Evolutionary conservation across 176 grass and related monocot genomes (phyloP).

Genomic region (Tuctoria greenei): DNA sequence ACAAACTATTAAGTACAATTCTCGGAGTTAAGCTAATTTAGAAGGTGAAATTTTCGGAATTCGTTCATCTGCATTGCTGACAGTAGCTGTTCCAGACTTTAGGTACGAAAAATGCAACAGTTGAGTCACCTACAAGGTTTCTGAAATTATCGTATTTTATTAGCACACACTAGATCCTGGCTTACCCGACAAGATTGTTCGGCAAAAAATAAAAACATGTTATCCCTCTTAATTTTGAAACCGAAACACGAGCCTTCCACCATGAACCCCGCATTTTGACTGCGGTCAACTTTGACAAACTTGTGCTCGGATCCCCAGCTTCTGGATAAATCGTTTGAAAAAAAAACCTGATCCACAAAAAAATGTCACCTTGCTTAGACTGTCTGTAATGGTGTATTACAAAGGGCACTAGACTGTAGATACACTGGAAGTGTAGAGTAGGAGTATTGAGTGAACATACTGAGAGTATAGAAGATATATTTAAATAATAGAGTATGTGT

Average conservation of each 20-base stretch:
- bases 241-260: not conserved
- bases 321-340: not conserved
- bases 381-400: too few species aligned
- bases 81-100: not conserved
- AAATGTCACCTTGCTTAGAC: too few species aligned
- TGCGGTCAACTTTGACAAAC: conserved; percentile 16
- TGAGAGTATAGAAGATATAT: too few species aligned
- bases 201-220: not conserved
- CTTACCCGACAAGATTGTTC: not conserved
- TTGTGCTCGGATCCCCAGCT: not conserved
- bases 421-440: too few species aligned
- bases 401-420: too few species aligned
- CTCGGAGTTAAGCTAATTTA: not conserved
- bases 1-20: not conserved
- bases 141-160: not conserved
- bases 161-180: not conserved
- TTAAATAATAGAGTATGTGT: too few species aligned
- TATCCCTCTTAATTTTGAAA: not conserved
- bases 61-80: conserved; percentile 7
- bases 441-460: too few species aligned
- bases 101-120: not conserved
- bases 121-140: conserved; percentile 21
- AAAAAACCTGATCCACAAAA: not conserved
- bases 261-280: not conserved
- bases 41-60: not conserved